A percentile compares a stretch with the other conserved stretches of the same genome.
phyloP scores from a whole-genome alignment of 345 rosid genomes.

The Eutrema heterophyllum region DNA sequence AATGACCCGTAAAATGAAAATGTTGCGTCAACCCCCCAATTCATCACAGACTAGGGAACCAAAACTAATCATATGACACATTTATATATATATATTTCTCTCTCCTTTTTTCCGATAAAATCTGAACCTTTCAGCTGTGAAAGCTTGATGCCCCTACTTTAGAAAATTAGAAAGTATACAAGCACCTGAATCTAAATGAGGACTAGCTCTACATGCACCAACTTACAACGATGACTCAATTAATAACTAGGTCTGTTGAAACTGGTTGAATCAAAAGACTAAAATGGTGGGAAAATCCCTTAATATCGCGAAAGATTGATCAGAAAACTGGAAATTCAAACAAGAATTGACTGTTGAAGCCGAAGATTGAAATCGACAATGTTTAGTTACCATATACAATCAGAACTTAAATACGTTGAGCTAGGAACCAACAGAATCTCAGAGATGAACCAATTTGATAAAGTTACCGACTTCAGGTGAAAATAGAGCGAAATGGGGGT shows the following conservation, averaged over 20 bases:
- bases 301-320: background rate
- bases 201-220: background rate
- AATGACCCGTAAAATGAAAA: background rate
- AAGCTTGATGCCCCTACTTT: background rate
- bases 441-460: background rate
- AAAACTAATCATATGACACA: background rate
- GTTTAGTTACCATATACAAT: background rate
- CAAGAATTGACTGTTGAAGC: background rate
- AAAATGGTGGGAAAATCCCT: background rate
- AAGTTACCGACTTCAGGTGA: background rate
- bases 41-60: background rate
- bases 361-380: background rate
- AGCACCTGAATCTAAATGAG: background rate
- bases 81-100: no score
- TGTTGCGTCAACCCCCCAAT: background rate
- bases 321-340: background rate
- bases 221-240: background rate
- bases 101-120: background rate
- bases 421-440: background rate
- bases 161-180: background rate
- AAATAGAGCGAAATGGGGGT: background rate
- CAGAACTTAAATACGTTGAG: background rate
- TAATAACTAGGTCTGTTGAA: background rate
- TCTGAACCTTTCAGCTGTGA: background rate
- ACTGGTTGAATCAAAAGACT: background rate